Base-by-base conservation (phyloP, 805 yeast species). In the Yarrowia deformans region DNA sequence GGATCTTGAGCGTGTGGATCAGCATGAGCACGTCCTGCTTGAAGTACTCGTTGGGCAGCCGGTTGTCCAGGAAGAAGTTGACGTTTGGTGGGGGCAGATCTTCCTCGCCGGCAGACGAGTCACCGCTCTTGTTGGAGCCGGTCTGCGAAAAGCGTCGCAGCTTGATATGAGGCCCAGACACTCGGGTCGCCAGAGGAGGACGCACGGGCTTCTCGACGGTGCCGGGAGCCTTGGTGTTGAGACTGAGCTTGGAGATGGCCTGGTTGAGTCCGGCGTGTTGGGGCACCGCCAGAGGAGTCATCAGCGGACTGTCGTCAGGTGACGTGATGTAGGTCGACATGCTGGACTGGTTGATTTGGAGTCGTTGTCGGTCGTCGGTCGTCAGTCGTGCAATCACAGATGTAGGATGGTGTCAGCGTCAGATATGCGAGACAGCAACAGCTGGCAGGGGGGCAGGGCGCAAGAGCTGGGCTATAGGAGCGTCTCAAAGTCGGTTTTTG, bases 21-120 rank as follows among this genome's bases (percentile, higher is more conserved):
- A 91, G 81, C 1, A 88, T 84, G 40, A 92, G 76, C 50, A 94
- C 81, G 76, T 93, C 97, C 71, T 89, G 90, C 75, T 90, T 90
- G 79, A 94, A 89, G 77, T 91, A 93, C 73, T 89, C 94, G n/a
- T 81, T 74, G 0, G 98, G 98, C 69, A 93, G 81, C 0, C 90
- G 79, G 56, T 66, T 66, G 19, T 66, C 69, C 34, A 66, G 45
- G 43, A 66, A 66, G 49, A 66, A 52, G 45, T 66, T 54, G 52
- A 42, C 49, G 19, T 45, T 85, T 58, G 78, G 90, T 74, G 78
- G 85, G 74, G 70, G 82, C 56, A 75, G 54, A 29, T 73, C 73
- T n/a, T 70, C 70, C 43, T 76, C 79, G 12, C 70, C 60, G 3
- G 69, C 73, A 37, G 72, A 66, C 5, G 72, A 69, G 34, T 43